Evolutionary conservation across 306 rosid genomes (phyloP).

Genomic region (Boehmeria nivea): DNA sequence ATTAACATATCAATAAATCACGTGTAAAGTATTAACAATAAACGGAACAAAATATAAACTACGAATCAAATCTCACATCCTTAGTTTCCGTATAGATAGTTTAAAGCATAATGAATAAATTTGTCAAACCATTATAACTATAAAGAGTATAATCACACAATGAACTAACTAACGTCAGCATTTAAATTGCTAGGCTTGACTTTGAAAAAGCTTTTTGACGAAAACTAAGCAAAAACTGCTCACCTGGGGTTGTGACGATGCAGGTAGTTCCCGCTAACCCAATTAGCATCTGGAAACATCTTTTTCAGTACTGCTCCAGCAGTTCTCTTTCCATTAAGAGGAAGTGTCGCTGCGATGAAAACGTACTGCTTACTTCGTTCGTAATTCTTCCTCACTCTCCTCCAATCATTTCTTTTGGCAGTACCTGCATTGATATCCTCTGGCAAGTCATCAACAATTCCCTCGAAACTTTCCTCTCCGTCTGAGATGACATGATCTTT

Average conservation of each 20-base stretch:
- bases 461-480: slow-evolving; percentile 42
- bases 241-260: slow-evolving; percentile 96
- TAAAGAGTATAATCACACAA: too few relatives aligned
- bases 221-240: slow-evolving; percentile 4
- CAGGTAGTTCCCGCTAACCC: slow-evolving; percentile 92
- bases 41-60: too few relatives aligned
- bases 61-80: too few relatives aligned
- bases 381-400: slow-evolving; percentile 69
- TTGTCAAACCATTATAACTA: too few relatives aligned
- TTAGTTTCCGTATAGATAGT: too few relatives aligned
- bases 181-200: background rate
- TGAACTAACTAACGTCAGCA: too few relatives aligned
- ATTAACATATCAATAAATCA: slow-evolving; percentile 5
- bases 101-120: too few relatives aligned
- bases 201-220: background rate
- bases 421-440: slow-evolving; percentile 34
- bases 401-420: slow-evolving; percentile 50
- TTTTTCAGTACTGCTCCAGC: slow-evolving; percentile 74
- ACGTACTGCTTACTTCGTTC: slow-evolving; percentile 85
- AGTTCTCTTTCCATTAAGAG: slow-evolving; percentile 89
- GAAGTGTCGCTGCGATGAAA: slow-evolving; percentile 98
- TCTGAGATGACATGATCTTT: slow-evolving; percentile 39
- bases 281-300: slow-evolving; percentile 76
- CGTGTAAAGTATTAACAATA: too few relatives aligned
- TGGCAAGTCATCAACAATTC: slow-evolving; percentile 21